A percentile compares a stretch with the other conserved stretches of the same genome.
Conservation (phyloP, 805 yeast species). For the Ogataea zsoltii region DNA sequence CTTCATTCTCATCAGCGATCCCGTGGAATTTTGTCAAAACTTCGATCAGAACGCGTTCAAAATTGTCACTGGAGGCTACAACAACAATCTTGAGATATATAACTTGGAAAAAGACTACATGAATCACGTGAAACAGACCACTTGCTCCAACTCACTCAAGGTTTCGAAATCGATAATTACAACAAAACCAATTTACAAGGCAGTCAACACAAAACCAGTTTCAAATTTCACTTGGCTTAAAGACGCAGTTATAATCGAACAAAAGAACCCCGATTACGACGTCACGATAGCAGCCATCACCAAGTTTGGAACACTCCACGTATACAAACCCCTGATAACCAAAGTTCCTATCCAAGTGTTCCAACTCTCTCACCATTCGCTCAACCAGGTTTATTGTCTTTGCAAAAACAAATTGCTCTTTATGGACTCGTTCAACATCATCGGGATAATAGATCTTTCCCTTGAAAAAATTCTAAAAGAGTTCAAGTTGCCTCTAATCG, state of each 20-base stretch:
- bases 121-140: slow-evolving; percentile 11
- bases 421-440: slow-evolving; percentile 27
- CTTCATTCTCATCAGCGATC: slow-evolving; percentile 23
- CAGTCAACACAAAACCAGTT: slow-evolving; percentile 13
- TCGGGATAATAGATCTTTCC: slow-evolving; percentile 26
- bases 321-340: slow-evolving; percentile 28
- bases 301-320: slow-evolving; percentile 28
- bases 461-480: slow-evolving; percentile 20
- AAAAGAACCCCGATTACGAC: slow-evolving; percentile 11
- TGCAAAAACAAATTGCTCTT: slow-evolving; percentile 20
- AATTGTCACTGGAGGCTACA: slow-evolving; percentile 25
- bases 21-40: slow-evolving; percentile 23
- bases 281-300: slow-evolving; percentile 23
- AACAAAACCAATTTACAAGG: slow-evolving; percentile 25
- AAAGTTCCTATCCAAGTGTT: slow-evolving; percentile 23
- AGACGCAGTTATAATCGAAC: slow-evolving; percentile 22
- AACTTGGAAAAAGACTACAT: slow-evolving; percentile 16
- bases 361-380: slow-evolving; percentile 28
- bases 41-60: slow-evolving; percentile 18
- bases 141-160: slow-evolving; percentile 12
- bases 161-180: slow-evolving; percentile 22
- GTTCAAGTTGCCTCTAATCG: slow-evolving; percentile 25
- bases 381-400: slow-evolving; percentile 15
- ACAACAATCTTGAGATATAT: slow-evolving; percentile 24
- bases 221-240: slow-evolving; percentile 32